phyloP scores from a whole-genome alignment of 331 rosid genomes.

The Cucumis variabilis region DNA sequence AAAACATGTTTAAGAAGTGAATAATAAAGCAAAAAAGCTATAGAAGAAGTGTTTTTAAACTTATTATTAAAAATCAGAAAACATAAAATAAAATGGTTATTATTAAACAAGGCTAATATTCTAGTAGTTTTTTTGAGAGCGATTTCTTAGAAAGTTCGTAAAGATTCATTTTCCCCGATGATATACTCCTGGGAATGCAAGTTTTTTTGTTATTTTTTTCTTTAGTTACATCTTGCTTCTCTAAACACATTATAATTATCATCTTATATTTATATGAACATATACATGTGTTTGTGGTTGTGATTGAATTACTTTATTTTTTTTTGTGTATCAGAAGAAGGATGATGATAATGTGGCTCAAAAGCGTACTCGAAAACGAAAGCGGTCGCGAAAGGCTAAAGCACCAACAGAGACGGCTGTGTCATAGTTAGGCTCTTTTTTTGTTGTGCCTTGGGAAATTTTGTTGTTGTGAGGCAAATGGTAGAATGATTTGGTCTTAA shows the following conservation, averaged over 20 bases:
- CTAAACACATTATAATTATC: neutral
- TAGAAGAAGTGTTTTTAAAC: no score
- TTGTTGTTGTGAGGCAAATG: no score
- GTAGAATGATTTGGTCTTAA: no score
- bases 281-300: neutral
- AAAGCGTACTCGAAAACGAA: constrained; percentile 65
- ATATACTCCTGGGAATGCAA: neutral
- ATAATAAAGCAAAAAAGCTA: no score
- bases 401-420: constrained; percentile 24
- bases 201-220: neutral
- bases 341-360: constrained; percentile 42
- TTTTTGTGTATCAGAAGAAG: constrained; percentile 43
- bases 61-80: no score
- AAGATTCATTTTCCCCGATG: no score
- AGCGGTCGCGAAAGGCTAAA: constrained; percentile 50
- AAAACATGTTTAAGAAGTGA: no score
- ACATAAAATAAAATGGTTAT: no score
- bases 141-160: no score
- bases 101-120: no score
- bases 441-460: no score
- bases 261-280: neutral
- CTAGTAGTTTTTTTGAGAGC: no score
- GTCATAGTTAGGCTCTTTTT: neutral
- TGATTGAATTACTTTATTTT: constrained; percentile 6
- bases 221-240: neutral